Percentiles rank a stretch among this genome's conserved stretches.
Conservation (phyloP, 2,329 filamentous ascomycete genomes). For the Helotiales sp. region DNA sequence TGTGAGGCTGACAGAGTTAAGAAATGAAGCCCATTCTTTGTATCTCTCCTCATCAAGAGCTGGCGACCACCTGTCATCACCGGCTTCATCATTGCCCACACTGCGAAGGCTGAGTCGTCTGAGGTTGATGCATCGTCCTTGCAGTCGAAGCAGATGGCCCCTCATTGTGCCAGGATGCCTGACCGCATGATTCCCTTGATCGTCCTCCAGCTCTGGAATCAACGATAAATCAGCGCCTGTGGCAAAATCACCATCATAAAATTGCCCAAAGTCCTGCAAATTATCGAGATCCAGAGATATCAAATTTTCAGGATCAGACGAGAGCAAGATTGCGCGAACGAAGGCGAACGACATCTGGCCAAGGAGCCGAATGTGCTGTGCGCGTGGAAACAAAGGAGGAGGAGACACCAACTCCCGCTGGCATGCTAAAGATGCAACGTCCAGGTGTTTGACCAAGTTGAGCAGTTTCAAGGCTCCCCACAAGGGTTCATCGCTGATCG, state of each 20-base stretch:
- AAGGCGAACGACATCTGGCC: constrained; percentile 2
- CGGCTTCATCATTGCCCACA: not conserved
- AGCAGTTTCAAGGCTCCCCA: not conserved
- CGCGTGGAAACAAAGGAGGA: not conserved
- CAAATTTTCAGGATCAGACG: not conserved
- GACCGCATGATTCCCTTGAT: not conserved
- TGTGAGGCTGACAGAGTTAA: not conserved
- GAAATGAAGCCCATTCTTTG: constrained; percentile 8
- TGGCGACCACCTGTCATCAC: not conserved
- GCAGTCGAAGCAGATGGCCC: not conserved
- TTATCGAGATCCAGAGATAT: not conserved
- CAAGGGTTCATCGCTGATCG: not conserved
- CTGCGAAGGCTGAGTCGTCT: not conserved
- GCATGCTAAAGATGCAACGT: not conserved
- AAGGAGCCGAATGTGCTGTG: not conserved
- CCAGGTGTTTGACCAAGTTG: not conserved
- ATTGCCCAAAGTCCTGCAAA: not conserved
- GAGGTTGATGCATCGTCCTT: not conserved
- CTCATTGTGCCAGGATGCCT: constrained; percentile 6
- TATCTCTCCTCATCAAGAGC: constrained; percentile 1
- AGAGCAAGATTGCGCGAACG: not conserved
- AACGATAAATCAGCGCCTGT: not conserved
- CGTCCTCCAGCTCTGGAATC: not conserved
- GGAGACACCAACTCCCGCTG: not conserved
- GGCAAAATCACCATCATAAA: not conserved